These are phyloP conservation scores for Stemphylium vesicarium DNA, from an alignment of 2,329 filamentous ascomycete species.

Conservation along the genomic window DNA sequence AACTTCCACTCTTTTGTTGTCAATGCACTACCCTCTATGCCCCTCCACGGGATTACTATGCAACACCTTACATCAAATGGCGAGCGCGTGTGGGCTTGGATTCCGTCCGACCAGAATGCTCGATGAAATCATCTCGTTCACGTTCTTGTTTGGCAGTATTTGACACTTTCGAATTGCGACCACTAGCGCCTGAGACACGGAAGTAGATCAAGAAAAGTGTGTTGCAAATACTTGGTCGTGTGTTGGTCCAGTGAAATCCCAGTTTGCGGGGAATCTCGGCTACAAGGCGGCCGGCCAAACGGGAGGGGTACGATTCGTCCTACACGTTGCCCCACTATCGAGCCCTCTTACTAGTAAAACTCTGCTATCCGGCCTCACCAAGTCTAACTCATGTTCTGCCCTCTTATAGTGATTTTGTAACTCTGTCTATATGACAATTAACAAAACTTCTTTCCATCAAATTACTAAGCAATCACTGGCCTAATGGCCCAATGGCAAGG, in stretches of 20 bases:
- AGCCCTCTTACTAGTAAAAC: background rate
- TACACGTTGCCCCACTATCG: background rate
- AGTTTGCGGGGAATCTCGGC: background rate
- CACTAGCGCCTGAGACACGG: too few species aligned
- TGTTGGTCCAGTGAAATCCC: background rate
- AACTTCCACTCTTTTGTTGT: too few species aligned
- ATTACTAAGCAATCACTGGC: slow-evolving; percentile 20
- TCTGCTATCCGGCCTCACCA: background rate
- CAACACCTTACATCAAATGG: too few species aligned
- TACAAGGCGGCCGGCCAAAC: too few species aligned
- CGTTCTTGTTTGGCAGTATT: too few species aligned
- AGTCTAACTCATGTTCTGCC: background rate
- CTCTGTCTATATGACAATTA: background rate
- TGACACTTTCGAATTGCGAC: too few species aligned
- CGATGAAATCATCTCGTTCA: too few species aligned
- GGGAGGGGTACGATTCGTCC: background rate
- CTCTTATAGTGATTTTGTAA: background rate
- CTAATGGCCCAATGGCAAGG: slow-evolving; percentile 62
- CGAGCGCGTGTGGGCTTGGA: too few species aligned
- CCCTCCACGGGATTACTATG: too few species aligned
- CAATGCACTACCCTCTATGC: too few species aligned
- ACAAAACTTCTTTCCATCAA: background rate
- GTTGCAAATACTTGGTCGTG: background rate
- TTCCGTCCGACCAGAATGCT: too few species aligned
- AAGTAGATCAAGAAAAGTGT: too few species aligned